These are phyloP conservation scores for Exserohilum turcica DNA, from an alignment of 2,329 filamentous ascomycete species.

Conservation along the genomic window DNA sequence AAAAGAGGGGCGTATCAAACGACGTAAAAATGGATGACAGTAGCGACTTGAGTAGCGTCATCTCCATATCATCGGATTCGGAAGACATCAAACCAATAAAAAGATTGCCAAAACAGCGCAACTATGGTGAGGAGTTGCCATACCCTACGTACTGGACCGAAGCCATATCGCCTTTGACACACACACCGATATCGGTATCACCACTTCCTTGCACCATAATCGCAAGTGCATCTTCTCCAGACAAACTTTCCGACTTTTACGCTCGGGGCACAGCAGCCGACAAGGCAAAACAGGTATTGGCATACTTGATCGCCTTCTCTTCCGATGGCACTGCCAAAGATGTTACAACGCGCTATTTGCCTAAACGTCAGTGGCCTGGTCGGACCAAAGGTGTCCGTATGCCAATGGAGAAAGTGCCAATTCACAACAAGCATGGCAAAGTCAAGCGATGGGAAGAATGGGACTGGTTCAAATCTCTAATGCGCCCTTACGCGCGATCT, in stretches of 20 bases:
- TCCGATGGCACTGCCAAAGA: constrained; percentile 90
- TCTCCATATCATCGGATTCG: constrained; percentile 54
- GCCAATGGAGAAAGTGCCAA: constrained; percentile 76
- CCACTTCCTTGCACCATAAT: constrained; percentile 58
- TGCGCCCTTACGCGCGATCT: constrained; percentile 71
- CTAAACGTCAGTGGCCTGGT: constrained; percentile 79
- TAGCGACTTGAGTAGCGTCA: constrained; percentile 49
- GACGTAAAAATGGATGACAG: constrained; percentile 49
- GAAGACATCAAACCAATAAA: constrained; percentile 59
- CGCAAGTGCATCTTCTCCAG: constrained; percentile 68
- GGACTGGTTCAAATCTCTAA: constrained; percentile 86
- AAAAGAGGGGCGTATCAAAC: constrained; percentile 2
- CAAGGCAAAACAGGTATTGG: constrained; percentile 84
- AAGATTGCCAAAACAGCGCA: constrained; percentile 50
- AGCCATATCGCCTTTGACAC: constrained; percentile 78
- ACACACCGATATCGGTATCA: constrained; percentile 80
- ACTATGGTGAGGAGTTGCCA: constrained; percentile 75
- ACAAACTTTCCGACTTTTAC: constrained; percentile 76
- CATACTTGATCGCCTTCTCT: constrained; percentile 84
- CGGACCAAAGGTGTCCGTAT: constrained; percentile 86
- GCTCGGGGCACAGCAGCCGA: constrained; percentile 83
- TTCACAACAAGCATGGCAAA: constrained; percentile 79
- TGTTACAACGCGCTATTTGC: constrained; percentile 89
- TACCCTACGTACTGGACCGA: constrained; percentile 95
- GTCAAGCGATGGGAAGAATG: constrained; percentile 75